Evolutionary conservation across 805 yeast genomes (phyloP).

Genomic region (Ogataea dorogensis): DNA sequence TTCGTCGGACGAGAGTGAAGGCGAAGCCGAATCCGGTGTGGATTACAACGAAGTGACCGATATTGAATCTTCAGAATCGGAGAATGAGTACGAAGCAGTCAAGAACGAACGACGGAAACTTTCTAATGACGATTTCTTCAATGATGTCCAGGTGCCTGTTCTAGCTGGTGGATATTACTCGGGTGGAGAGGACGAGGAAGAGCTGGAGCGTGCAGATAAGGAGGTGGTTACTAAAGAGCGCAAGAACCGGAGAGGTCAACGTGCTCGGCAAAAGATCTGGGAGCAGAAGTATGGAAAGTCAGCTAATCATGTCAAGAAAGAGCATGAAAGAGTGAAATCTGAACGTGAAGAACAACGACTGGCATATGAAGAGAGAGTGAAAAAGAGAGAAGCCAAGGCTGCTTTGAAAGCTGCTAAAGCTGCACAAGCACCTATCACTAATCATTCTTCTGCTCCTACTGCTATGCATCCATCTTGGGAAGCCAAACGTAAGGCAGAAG

Average conservation of each 20-base stretch:
- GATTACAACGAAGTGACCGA: slow-evolving; percentile 65
- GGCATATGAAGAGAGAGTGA: slow-evolving; percentile 72
- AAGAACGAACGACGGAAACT: slow-evolving; percentile 41
- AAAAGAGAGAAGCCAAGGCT: slow-evolving; percentile 46
- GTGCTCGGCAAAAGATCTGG: slow-evolving; percentile 97
- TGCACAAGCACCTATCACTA: slow-evolving; percentile 3
- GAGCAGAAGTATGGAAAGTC: slow-evolving; percentile 79
- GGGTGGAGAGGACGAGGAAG: slow-evolving; percentile 70
- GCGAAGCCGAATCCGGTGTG: slow-evolving; percentile 28
- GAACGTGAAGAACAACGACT: slow-evolving; percentile 58
- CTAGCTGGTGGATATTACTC: slow-evolving; percentile 80
- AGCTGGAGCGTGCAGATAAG: slow-evolving; percentile 37
- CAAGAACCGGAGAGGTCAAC: slow-evolving; percentile 93
- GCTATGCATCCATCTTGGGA: slow-evolving; percentile 96
- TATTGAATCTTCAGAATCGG: slow-evolving; percentile 46
- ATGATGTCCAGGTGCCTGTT: slow-evolving; percentile 53
- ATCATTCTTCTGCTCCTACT: slow-evolving; percentile 7
- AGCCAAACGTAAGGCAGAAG: slow-evolving; percentile 77
- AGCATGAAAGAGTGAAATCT: slow-evolving; percentile 50
- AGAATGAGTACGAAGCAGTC: slow-evolving; percentile 46
- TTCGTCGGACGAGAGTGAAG: slow-evolving; percentile 42
- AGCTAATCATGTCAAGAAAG: slow-evolving; percentile 81
- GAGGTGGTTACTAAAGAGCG: slow-evolving; percentile 55
- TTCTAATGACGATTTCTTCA: slow-evolving; percentile 44
- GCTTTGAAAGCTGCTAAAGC: slow-evolving; percentile 19